Evolutionary conservation across 129 eudicot species (phyloP), one percentile per base, ranked within the genome.

Genomic region (Kitagawia praeruptora): DNA sequence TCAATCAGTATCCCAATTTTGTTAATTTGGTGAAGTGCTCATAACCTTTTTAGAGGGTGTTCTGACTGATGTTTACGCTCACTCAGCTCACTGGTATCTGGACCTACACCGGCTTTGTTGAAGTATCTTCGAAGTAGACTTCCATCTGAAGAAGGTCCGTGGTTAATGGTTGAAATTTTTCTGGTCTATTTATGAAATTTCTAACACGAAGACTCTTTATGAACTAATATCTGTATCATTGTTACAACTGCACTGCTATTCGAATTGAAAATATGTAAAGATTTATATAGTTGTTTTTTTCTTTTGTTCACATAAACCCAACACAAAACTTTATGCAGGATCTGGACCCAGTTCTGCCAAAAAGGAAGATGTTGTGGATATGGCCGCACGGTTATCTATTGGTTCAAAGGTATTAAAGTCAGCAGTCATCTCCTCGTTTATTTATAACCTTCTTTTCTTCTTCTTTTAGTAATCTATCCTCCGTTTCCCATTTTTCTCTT

Each of bases 91-190:
- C 82, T 95, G 82, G 97, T 95, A 75, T 56, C 88, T 82, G 99
- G 99, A 80, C 97, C 99, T 80, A 92, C 99, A 82, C 89, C 99
- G 80, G 94, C 99, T 69, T 84, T 95, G 84, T 84, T 95, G 84
- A 92, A 77, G 86, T 89, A 88, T 84, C 94, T 95, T 63, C 90
- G 93, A 70, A 90, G 99, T 87, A 92, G 96, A 83, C 99, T 95
- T 79, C 99, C 97, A 64, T 78, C 91, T 64, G 90, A 93, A 82
- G 96, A 95, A 92, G 99, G 99, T 95, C 85, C 79, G n/a, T 70
- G 71, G 49, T 79, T 74, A 51, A 51, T 80, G 27, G 41, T 46
- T 45, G 39, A 46, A 28, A 34, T 73, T 46, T 13, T 70, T 40
- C 64, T 34, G 73, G 76, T 71, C 77, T 46, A 23, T 56, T 34